Conservation (phyloP, 257 asterid species). For the Salvia miltiorrhiza region DNA sequence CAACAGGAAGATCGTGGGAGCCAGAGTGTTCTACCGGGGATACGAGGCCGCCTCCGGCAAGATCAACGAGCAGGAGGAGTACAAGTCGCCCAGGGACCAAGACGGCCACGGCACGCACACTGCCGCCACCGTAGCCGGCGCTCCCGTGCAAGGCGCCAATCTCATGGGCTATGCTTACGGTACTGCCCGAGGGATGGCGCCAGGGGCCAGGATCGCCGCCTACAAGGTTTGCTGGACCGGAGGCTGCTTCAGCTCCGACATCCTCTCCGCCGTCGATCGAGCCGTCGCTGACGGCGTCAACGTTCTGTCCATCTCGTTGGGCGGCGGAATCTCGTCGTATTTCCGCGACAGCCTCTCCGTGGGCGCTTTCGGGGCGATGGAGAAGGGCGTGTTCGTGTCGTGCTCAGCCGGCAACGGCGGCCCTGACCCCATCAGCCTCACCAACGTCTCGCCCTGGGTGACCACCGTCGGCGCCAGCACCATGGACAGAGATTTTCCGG, state of each 20-base stretch:
- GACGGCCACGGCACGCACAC: slow-evolving; percentile 98
- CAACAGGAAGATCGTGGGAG: slow-evolving; percentile 74
- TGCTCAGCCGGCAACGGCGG: slow-evolving; percentile 97
- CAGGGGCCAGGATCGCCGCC: slow-evolving; percentile 79
- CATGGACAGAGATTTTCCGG: slow-evolving; percentile 88
- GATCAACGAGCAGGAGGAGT: slow-evolving; percentile 65
- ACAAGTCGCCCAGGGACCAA: slow-evolving; percentile 75
- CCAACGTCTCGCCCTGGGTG: slow-evolving; percentile 95
- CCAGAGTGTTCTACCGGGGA: slow-evolving; percentile 69
- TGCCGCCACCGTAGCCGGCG: slow-evolving; percentile 74
- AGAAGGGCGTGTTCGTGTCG: slow-evolving; percentile 76
- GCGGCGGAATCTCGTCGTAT: slow-evolving; percentile 86
- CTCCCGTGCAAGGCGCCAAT: slow-evolving; percentile 63
- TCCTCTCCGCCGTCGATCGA: slow-evolving; percentile 81
- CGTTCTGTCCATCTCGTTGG: slow-evolving; percentile 76
- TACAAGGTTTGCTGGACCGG: slow-evolving; percentile 95
- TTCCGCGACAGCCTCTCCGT: slow-evolving; percentile 65
- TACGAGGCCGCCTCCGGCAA: slow-evolving; percentile 81
- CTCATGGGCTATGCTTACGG: slow-evolving; percentile 87
- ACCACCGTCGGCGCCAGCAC: slow-evolving; percentile 91
- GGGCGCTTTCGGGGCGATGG: slow-evolving; percentile 92
- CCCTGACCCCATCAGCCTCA: slow-evolving; percentile 83
- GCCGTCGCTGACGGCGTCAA: slow-evolving; percentile 91
- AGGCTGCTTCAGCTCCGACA: slow-evolving; percentile 91
- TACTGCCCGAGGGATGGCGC: slow-evolving; percentile 85